phyloP scores from a whole-genome alignment of 1,139 yeast genomes.

The Dujonia santamariae region DNA sequence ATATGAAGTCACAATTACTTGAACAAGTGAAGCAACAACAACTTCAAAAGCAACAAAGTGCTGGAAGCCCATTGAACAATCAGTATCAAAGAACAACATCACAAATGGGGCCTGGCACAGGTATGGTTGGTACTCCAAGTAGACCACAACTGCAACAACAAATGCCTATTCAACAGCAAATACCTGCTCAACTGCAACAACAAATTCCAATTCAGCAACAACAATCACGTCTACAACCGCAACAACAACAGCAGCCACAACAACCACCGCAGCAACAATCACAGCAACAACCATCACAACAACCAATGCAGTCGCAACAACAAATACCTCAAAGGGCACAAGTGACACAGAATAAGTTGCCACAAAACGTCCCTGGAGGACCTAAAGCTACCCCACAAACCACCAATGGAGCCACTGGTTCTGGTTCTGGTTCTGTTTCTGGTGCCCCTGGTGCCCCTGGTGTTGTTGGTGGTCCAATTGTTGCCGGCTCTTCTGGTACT shows the following conservation, averaged over 20 bases:
- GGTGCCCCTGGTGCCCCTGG: conserved; percentile 7
- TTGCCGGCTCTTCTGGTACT: conserved; percentile 9
- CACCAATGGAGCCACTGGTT: conserved; percentile 4
- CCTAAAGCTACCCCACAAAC: background rate
- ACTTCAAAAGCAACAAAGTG: conserved; percentile 1
- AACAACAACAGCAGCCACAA: conserved; percentile 7
- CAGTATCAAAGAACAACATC: conserved; percentile 7
- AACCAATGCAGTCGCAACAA: conserved; percentile 4
- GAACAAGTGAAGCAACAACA: conserved; percentile 25
- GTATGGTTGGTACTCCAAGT: conserved; percentile 5
- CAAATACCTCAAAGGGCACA: too few relatives aligned
- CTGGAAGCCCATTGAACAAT: conserved; percentile 1
- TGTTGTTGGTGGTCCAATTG: conserved; percentile 9
- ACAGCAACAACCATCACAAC: conserved; percentile 6
- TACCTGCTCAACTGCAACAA: conserved; percentile 4
- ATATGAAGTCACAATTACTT: conserved; percentile 37
- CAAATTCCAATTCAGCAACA: background rate
- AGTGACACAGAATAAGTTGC: too few relatives aligned
- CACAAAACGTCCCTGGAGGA: background rate
- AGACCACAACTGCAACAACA: conserved; percentile 5
- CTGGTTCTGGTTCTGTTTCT: conserved; percentile 1
- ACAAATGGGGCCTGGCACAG: conserved; percentile 1
- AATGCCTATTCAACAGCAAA: background rate
- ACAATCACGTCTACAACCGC: conserved; percentile 4
- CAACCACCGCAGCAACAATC: too few relatives aligned